Conservation (phyloP, 257 asterid species). For the Cynanchum wilfordii region DNA sequence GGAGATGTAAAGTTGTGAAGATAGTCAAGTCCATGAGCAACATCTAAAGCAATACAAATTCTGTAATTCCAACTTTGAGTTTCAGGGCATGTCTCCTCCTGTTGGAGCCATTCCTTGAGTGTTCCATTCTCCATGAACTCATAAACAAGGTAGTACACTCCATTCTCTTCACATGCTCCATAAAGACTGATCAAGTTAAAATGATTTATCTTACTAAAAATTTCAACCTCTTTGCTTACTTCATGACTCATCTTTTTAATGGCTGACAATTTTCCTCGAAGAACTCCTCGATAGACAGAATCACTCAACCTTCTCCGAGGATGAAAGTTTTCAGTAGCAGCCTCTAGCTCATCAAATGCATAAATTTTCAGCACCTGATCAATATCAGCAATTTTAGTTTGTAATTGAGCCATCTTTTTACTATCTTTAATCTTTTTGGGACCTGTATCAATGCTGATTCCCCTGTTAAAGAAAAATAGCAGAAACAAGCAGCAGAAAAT, state of each 20-base stretch:
- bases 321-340: conserved; percentile 49
- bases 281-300: conserved; percentile 39
- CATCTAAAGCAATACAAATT: conserved; percentile 55
- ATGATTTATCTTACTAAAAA: conserved; percentile 54
- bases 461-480: conserved; percentile 18
- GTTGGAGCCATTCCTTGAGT: conserved; percentile 45
- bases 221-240: conserved; percentile 42
- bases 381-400: conserved; percentile 30
- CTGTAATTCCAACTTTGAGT: conserved; percentile 47
- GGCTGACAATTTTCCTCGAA: conserved; percentile 41
- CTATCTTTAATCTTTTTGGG: conserved; percentile 8
- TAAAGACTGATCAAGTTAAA: conserved; percentile 47
- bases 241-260: conserved; percentile 38
- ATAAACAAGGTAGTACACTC: conserved; percentile 43
- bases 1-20: conserved; percentile 68
- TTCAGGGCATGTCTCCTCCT: conserved; percentile 21
- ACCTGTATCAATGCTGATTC: conserved; percentile 5
- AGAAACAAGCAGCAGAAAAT: conserved; percentile 30
- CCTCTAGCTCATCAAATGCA: conserved; percentile 38
- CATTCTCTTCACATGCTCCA: conserved; percentile 46
- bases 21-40: conserved; percentile 66
- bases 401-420: conserved; percentile 21
- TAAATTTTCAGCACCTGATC: conserved; percentile 40
- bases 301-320: conserved; percentile 29
- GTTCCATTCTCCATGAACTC: conserved; percentile 69